Evolutionary conservation across 2,329 filamentous ascomycete genomes (phyloP), one percentile per base, ranked within the genome.

Genomic region (Scorias spongiosa): DNA sequence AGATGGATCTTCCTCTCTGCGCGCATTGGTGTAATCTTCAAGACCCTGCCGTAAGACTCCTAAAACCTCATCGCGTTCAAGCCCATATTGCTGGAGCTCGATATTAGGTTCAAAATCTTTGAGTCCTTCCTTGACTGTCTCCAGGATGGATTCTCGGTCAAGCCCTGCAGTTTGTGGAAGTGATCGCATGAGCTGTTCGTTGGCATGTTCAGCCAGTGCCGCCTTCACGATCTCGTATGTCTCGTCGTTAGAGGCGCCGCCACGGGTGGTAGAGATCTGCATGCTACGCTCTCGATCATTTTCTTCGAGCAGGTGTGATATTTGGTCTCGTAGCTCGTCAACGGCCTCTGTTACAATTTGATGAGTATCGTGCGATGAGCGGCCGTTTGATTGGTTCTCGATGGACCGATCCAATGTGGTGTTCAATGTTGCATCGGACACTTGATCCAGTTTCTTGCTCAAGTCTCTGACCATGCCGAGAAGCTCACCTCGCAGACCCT

Each of bases 41-140:
- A 96, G 72, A 1, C 89, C 89, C 65, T 95, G 82, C 52, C 84
- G 80, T 20, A 96, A 71, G 51, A 87, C 93, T 34, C 82, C 78
- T 11, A 96, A 69, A 40, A 96, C 83, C 57, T 96, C 89, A 10
- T 95, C 86, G 5, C 86, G 76, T 60, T 94, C 89, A 1, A 96
- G 69, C 2, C 88, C 89, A 49, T 93, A 83, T 54, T 93, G 86
- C 54, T 94, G 82, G 4, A 93, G 73, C 53, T 93, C 81, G 42
- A 94, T 86, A 54, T 95, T 86, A 1, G 89, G 89, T 63, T 93
- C 93, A 65, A 93, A 93, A 43, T 80, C 84, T 58, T 95, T 89
- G 78, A 87, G 93, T 1, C 88, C 89, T 53, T 94, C 87, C 52
- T 80, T 80, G 11, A 96, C 83, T 2, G 88, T 87, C 26, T 83